A percentile compares a stretch with the other conserved stretches of the same genome.
phyloP scores from a whole-genome alignment of 83 land plant species.

The Picea mariana region DNA sequence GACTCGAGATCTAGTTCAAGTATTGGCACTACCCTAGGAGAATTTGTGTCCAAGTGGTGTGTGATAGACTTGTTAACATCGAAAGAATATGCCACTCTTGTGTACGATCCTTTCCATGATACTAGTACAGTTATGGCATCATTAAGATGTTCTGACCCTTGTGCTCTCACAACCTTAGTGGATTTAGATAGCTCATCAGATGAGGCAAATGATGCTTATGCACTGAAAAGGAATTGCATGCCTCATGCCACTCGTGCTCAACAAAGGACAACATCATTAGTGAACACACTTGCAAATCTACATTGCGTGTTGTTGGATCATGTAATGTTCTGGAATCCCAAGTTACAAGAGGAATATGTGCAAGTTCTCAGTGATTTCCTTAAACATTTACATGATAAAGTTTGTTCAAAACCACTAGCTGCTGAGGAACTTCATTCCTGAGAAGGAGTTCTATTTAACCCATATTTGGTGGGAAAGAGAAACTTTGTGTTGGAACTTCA shows the following conservation, averaged over 20 bases:
- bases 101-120: constrained; percentile 79
- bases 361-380: background rate
- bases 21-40: constrained; percentile 59
- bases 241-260: constrained; percentile 60
- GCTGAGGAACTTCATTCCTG: too few relatives aligned
- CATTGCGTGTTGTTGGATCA: constrained; percentile 36
- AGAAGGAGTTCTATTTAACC: too few relatives aligned
- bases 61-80: constrained; percentile 37
- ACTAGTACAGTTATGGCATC: constrained; percentile 60
- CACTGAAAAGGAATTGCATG: constrained; percentile 29
- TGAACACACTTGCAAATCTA: constrained; percentile 89
- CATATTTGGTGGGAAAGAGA: too few relatives aligned
- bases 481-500: too few relatives aligned
- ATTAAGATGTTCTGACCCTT: constrained; percentile 13
- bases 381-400: too few relatives aligned
- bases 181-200: constrained; percentile 20
- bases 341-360: background rate
- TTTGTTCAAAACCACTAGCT: too few relatives aligned
- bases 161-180: background rate
- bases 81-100: constrained; percentile 70
- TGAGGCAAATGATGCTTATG: constrained; percentile 32
- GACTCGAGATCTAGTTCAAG: constrained; percentile 67
- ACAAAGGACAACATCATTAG: constrained; percentile 73
- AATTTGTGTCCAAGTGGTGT: constrained; percentile 82
- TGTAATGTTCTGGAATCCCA: background rate